Evolutionary conservation across 2,329 filamentous ascomycete species (phyloP).

Genomic region (Beauveria sp.): DNA sequence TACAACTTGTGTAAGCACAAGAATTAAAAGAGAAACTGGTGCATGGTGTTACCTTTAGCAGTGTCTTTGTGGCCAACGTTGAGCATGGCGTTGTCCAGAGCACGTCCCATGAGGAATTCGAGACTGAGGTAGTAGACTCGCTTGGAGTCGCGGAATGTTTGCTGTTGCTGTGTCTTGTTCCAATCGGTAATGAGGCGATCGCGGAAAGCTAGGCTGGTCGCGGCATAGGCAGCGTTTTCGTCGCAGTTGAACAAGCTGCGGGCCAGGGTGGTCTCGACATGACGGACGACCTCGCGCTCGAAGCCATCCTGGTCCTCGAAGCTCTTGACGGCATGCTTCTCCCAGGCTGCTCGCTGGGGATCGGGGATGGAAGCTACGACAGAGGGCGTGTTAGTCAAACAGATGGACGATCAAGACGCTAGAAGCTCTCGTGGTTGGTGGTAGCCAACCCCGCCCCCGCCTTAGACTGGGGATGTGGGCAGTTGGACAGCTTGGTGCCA

Average conservation of each 20-base stretch:
- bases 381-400: conserved; percentile 11
- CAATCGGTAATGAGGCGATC: conserved; percentile 90
- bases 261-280: conserved; percentile 93
- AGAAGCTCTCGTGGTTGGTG: not conserved
- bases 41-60: conserved; percentile 55
- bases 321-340: conserved; percentile 51
- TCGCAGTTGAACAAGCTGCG: conserved; percentile 98
- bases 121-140: conserved; percentile 95
- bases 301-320: conserved; percentile 81
- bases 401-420: not conserved
- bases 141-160: conserved; percentile 86
- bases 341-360: conserved; percentile 75
- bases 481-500: not conserved
- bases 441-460: not conserved
- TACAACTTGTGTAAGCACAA: conserved; percentile 12
- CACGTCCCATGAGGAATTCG: conserved; percentile 95
- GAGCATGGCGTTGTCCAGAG: conserved; percentile 96
- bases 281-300: conserved; percentile 77
- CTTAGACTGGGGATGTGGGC: not conserved
- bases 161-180: conserved; percentile 96
- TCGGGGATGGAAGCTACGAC: conserved; percentile 72
- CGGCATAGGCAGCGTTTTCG: conserved; percentile 85
- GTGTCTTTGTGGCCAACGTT: conserved; percentile 84
- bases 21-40: not conserved
- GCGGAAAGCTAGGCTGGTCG: conserved; percentile 83